Evolutionary conservation across 768 basidiomycete genomes (phyloP).

Genomic region (Serendipita vermifera): DNA sequence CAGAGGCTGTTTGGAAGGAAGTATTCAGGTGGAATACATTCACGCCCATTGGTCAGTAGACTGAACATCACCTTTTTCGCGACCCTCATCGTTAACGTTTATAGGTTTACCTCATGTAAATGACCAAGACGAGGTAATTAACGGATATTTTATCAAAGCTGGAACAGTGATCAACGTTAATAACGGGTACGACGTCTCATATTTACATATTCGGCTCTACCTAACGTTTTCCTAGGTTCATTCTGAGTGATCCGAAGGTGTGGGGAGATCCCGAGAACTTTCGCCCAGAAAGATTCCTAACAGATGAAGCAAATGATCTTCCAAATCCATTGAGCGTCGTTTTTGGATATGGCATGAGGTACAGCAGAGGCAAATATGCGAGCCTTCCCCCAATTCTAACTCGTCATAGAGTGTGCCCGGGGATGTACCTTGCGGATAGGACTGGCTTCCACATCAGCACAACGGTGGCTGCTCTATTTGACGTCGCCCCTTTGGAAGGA

Average conservation of each 20-base stretch:
- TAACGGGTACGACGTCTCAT: background rate
- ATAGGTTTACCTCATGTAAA: background rate
- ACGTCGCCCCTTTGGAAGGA: background rate
- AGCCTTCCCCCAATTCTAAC: background rate
- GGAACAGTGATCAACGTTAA: background rate
- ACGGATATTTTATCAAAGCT: background rate
- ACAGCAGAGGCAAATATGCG: background rate
- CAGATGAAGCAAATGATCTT: background rate
- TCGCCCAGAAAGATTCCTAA: slow-evolving; percentile 22
- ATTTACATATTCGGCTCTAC: too few relatives aligned
- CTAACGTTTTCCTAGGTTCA: too few relatives aligned
- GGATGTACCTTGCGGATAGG: background rate
- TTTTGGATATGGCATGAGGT: background rate
- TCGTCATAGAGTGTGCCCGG: background rate
- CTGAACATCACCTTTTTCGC: too few relatives aligned
- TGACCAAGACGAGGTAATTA: background rate
- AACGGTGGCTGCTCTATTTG: background rate
- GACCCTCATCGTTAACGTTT: too few relatives aligned
- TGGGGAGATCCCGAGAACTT: slow-evolving; percentile 20
- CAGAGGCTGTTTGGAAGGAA: too few relatives aligned
- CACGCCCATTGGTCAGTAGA: too few relatives aligned
- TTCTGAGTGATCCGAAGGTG: slow-evolving; percentile 18
- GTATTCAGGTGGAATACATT: slow-evolving; percentile 16
- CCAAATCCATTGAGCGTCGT: background rate
- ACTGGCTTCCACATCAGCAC: background rate